Conservation (phyloP, 495 filamentous ascomycete species). For the Neurospora pannonica region DNA sequence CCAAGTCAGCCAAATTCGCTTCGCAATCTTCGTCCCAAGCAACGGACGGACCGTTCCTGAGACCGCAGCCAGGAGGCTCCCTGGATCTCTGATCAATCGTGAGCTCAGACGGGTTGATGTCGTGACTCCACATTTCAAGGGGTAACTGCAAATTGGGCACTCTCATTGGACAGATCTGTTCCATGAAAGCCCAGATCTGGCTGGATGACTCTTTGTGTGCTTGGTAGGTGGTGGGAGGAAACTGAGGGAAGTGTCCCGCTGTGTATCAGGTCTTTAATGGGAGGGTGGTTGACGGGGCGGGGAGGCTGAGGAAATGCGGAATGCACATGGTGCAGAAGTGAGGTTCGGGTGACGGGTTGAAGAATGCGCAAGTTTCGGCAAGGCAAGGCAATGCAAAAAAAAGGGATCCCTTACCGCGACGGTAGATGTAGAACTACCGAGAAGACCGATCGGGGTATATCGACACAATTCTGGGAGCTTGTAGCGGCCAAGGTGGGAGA, state of each 20-base stretch:
- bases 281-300: neutral
- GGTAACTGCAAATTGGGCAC: neutral
- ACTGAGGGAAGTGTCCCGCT: neutral
- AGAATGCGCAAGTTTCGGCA: slow-evolving; percentile 2
- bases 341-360: neutral
- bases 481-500: slow-evolving; percentile 43
- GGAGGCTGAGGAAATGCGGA: neutral
- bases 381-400: neutral
- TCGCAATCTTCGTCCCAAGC: neutral
- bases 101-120: neutral
- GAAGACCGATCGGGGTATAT: slow-evolving; percentile 38
- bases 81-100: neutral
- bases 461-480: slow-evolving; percentile 32
- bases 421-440: slow-evolving; percentile 36
- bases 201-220: neutral
- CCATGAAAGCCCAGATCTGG: neutral
- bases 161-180: neutral
- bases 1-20: slow-evolving; percentile 14
- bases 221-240: neutral
- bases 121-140: neutral
- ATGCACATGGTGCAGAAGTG: neutral
- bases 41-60: neutral
- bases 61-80: neutral
- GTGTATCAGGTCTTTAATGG: neutral
- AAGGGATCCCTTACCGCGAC: slow-evolving; percentile 57